Evolutionary conservation across 2,329 filamentous ascomycete species (phyloP).

Genomic region (Daldinia sp.): DNA sequence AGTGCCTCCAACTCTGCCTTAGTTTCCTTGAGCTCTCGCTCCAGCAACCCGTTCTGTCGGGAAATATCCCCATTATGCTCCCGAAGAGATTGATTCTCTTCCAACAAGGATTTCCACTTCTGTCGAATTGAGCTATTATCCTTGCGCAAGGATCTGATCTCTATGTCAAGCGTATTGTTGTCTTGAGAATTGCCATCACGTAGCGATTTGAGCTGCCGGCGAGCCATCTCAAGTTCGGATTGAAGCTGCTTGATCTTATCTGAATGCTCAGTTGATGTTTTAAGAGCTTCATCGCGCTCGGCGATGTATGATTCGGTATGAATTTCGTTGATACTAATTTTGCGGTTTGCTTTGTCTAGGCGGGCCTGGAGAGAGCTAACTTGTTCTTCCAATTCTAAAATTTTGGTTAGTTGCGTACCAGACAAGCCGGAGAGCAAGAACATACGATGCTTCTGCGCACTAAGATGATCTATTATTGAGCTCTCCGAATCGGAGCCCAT

Average conservation of each 20-base stretch:
- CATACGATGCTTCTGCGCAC: conserved; percentile 69
- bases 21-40: conserved; percentile 51
- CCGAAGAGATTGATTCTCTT: conserved; percentile 61
- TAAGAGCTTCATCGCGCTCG: conserved; percentile 74
- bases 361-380: conserved; percentile 71
- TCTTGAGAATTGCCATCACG: conserved; percentile 50
- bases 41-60: conserved; percentile 59
- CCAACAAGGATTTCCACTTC: conserved; percentile 58
- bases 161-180: conserved; percentile 54
- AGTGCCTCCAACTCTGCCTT: conserved; percentile 56
- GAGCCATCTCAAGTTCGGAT: conserved; percentile 58
- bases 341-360: conserved; percentile 72
- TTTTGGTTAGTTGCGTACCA: conserved; percentile 27
- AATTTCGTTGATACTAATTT: conserved; percentile 71
- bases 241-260: conserved; percentile 63
- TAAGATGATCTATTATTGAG: conserved; percentile 58
- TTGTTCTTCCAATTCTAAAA: conserved; percentile 67
- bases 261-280: conserved; percentile 66
- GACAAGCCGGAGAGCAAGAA: conserved; percentile 33
- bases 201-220: conserved; percentile 56
- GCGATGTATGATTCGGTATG: conserved; percentile 71
- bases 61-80: conserved; percentile 57
- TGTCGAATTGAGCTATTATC: conserved; percentile 58
- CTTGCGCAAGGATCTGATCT: conserved; percentile 57
- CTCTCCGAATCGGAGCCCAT: conserved; percentile 59